Percentiles rank a stretch among this genome's conserved stretches.
phyloP scores from a whole-genome alignment of 2,329 filamentous ascomycete genomes.

The Clonostachys rhizophaga region DNA sequence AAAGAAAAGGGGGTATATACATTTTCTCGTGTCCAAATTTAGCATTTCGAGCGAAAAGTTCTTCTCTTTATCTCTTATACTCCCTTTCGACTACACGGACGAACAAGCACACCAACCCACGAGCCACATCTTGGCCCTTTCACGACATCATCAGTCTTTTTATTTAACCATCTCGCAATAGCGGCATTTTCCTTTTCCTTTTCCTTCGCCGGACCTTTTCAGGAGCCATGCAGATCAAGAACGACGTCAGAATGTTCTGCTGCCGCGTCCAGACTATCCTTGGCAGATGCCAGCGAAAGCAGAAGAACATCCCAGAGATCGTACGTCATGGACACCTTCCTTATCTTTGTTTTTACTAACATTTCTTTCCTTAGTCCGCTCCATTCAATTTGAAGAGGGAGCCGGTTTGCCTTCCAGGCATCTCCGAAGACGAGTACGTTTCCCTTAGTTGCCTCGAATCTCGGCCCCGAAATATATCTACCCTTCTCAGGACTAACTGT shows the following conservation, averaged over 20 bases:
- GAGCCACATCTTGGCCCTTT: too few species aligned
- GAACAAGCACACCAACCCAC: too few species aligned
- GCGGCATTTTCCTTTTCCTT: slow-evolving; percentile 4
- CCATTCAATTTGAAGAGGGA: slow-evolving; percentile 56
- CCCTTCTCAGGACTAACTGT: background rate
- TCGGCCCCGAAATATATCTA: slow-evolving; percentile 1
- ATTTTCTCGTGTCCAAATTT: too few species aligned
- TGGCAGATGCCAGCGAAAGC: slow-evolving; percentile 31
- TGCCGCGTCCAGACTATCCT: slow-evolving; percentile 38
- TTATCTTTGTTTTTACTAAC: background rate
- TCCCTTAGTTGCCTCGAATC: background rate
- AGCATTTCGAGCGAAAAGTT: too few species aligned
- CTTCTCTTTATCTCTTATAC: background rate
- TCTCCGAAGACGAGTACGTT: slow-evolving; percentile 55
- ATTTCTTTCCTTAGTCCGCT: slow-evolving; percentile 35
- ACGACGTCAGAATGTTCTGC: slow-evolving; percentile 37
- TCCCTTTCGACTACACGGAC: background rate
- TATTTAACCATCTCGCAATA: too few species aligned
- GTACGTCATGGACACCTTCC: slow-evolving; percentile 22
- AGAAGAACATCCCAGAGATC: slow-evolving; percentile 38
- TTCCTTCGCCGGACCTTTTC: slow-evolving; percentile 6
- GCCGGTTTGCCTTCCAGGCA: slow-evolving; percentile 45
- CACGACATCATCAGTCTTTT: too few species aligned
- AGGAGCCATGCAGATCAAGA: slow-evolving; percentile 25
- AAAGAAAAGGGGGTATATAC: too few species aligned